Evolutionary conservation across 2,329 filamentous ascomycete species (phyloP), one percentile per base, ranked within the genome.

Genomic region (Sporothrix brasiliensis): DNA sequence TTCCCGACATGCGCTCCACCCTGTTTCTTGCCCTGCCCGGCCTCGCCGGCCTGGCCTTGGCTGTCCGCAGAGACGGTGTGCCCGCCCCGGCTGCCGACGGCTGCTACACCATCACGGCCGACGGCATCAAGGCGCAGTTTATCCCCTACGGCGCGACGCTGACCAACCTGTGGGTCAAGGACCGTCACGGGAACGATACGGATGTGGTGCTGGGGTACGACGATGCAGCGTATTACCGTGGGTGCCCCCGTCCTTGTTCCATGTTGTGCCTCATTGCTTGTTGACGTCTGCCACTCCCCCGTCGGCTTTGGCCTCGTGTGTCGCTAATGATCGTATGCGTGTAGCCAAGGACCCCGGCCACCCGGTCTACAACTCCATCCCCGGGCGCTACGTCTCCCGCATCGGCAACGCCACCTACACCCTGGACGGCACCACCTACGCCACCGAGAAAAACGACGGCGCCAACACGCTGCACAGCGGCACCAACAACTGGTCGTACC

Each of bases 201-300:
- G 88, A 90, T 72, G 83, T 90, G 49, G 87, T 90, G 1, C 82
- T 90, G 11, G 88, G 88, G 10, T 89, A 87, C 76, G 87, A 90
- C 76, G 86, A 89, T 75, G 83, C 84, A 30, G 81, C 80, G 27
- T 85, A 85, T 76, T 90, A 90, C 77, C 81, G 82, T 83, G 73
- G 74, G 66, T 68, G 19, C 10, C 6, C 19, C 34, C 34, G 34
- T 34, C 34, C 4, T 34, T 34, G 0, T 34, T 34, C 4, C 6
- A 7, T 34, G 53, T 34, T 56, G 0, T 19, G 1, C 3, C 16
- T 44, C 19, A 14, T 41, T 9, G 14, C 54, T 41, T 24, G 6
- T 21, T 30, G 44, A 1, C 41, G 13, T 14, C 10, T 47, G 49
- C 41, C 60, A 7, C 30, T 50, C 41, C 3, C 21, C 19, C 6